Evolutionary conservation across 257 asterid genomes (phyloP), one percentile per base, ranked within the genome.

Genomic region (Misopates orontium): DNA sequence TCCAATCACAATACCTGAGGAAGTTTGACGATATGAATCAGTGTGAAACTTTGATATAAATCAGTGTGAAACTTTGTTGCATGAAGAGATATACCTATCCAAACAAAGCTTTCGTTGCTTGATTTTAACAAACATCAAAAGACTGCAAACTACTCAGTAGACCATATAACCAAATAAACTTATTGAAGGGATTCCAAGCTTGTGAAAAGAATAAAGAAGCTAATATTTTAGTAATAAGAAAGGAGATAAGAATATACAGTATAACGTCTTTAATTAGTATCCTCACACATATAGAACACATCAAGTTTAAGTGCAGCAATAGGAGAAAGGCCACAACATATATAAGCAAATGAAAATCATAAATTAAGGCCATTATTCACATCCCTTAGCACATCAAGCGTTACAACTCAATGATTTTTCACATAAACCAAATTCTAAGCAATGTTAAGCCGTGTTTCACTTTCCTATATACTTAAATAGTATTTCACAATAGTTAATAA

Each of bases 271-370:
- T 36, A 60, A 23, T 39, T 16, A 23, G 16, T 32, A 18, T 50
- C 60, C 41, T 66, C n/a, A 32, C 22, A 58, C 54, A 56, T 47
- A 67, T 42, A 24, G 10, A 6, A 28, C 24, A 19, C 20, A 39
- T 51, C 15, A 17, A 69, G 32, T 62, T 62, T 67, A 36, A 36
- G 55, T 65, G 41, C 24, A 58, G 3, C 6, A n/a, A 9, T 0
- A 19, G 50, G 22, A 32, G 10, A 51, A 28, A 66, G 36, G 23
- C 67, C 55, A 58, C 47, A 20, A 55, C 13, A 41, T 50, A 40
- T 15, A 49, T 20, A 23, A 72, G 45, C 67, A 39, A 47, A 56
- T 47, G 14, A 54, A 19, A 31, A 59, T 61, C 47, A 67, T 49
- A 66, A 19, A 65, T 12, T 25, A 60, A 56, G 39, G 9, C 19